phyloP scores from a whole-genome alignment of 164 flowering plant genomes.

The Stephania japonica region DNA sequence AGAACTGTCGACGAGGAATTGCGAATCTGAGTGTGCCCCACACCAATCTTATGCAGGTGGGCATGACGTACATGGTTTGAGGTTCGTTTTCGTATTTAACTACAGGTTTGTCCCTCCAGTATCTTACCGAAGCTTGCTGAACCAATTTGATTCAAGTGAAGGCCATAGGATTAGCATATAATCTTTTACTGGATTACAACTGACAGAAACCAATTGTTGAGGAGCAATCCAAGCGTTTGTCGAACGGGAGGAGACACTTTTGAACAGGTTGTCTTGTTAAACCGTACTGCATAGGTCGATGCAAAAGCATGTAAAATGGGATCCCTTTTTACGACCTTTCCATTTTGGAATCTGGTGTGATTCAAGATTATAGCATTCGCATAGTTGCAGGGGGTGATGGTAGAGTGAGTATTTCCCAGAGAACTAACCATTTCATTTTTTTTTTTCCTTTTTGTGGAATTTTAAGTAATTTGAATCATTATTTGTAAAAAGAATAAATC shows the following conservation, averaged over 20 bases:
- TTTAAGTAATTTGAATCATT: background rate
- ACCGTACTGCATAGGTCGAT: background rate
- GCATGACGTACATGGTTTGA: conserved; percentile 98
- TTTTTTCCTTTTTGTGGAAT: no score
- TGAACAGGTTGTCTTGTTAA: background rate
- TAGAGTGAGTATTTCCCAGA: background rate
- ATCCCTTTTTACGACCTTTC: background rate
- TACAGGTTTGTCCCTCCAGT: no score
- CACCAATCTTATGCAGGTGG: conserved; percentile 84
- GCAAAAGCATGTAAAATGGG: background rate
- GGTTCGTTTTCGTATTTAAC: background rate
- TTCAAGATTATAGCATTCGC: background rate
- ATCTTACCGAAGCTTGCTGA: background rate
- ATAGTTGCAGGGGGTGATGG: conserved; percentile 10
- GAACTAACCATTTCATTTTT: no score
- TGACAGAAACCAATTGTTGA: background rate
- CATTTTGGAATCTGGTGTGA: background rate
- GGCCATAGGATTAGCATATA: conserved; percentile 1
- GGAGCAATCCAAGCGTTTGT: background rate
- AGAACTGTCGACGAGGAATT: conserved; percentile 86
- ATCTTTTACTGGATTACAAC: background rate
- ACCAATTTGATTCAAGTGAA: conserved; percentile 6
- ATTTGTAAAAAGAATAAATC: background rate
- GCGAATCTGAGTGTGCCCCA: conserved; percentile 91
- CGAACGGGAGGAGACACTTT: background rate